Conservation (phyloP, 106 monocot species). For the Platanthera guangdongensis region DNA sequence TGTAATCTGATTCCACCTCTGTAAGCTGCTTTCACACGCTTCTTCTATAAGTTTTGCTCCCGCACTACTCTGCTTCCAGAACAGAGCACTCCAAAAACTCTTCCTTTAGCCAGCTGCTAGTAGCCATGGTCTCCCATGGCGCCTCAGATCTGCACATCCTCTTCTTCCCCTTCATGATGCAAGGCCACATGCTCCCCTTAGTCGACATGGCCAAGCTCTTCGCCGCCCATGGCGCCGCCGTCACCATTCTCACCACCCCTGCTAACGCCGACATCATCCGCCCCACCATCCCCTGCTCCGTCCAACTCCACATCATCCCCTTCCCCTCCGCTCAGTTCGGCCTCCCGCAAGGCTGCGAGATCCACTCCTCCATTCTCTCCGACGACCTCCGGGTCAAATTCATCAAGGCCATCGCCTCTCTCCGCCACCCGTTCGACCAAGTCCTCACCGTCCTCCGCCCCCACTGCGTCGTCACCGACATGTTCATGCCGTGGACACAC, state of each 20-base stretch:
- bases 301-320: conserved; percentile 1
- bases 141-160: not conserved
- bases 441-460: not conserved
- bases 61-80: too few species aligned
- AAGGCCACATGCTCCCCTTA: not conserved
- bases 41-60: too few species aligned
- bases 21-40: too few species aligned
- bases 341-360: conserved; percentile 7
- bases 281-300: not conserved
- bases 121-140: not conserved
- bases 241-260: conserved; percentile 1
- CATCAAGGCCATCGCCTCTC: not conserved
- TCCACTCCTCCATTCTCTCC: not conserved
- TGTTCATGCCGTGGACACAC: not conserved
- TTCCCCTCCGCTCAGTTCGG: conserved; percentile 1
- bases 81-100: too few species aligned
- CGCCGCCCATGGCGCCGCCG: not conserved
- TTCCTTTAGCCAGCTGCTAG: too few species aligned
- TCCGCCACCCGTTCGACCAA: not conserved
- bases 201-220: not conserved
- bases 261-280: not conserved
- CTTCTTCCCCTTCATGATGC: conserved; percentile 2
- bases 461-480: not conserved
- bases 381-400: not conserved
- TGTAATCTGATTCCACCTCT: too few species aligned